Conservation (phyloP, 257 asterid species). For the Fraxinus pennsylvanica region DNA sequence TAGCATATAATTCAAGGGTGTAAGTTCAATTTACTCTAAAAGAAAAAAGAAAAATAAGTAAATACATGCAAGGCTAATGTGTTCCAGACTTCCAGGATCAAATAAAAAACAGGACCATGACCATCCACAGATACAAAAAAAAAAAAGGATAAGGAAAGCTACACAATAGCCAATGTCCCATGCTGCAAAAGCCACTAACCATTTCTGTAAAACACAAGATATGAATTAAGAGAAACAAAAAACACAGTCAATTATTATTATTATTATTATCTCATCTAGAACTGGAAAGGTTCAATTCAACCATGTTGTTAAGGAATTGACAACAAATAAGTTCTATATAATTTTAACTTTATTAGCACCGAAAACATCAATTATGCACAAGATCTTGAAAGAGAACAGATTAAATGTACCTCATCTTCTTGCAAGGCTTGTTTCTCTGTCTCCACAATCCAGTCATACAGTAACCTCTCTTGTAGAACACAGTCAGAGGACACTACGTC, state of each 20-base stretch:
- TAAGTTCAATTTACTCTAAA: background rate
- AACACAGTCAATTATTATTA: no score
- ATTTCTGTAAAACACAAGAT: no score
- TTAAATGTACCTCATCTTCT: conserved; percentile 73
- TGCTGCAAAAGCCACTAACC: no score
- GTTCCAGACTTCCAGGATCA: no score
- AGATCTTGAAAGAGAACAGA: background rate
- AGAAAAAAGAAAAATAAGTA: no score
- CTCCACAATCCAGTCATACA: conserved; percentile 80
- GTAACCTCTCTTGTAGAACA: conserved; percentile 67
- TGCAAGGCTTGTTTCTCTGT: conserved; percentile 59
- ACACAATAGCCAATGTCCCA: no score
- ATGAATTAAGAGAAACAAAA: no score
- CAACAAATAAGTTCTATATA: background rate
- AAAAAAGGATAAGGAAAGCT: no score
- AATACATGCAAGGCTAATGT: no score
- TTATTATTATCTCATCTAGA: background rate
- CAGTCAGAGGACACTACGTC: conserved; percentile 50
- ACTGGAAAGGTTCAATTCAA: no score
- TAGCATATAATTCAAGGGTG: background rate
- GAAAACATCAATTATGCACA: background rate
- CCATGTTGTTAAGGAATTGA: background rate
- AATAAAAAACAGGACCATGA: background rate
- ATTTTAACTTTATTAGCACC: background rate
- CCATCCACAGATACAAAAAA: no score